Evolutionary conservation across 2,329 filamentous ascomycete species (phyloP), one percentile per base, ranked within the genome.

Genomic region (Claviceps maximensis): DNA sequence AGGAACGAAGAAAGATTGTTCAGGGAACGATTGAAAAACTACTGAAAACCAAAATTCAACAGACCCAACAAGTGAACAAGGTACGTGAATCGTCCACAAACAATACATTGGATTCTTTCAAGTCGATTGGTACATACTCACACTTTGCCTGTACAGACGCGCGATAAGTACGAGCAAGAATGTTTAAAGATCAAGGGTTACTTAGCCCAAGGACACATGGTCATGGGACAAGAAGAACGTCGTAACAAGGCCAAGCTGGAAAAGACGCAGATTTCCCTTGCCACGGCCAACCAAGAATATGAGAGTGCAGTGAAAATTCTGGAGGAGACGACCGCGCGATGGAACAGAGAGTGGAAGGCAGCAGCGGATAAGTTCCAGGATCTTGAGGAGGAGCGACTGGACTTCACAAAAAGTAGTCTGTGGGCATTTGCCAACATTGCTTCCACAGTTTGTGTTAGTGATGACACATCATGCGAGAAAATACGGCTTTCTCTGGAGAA

Each of bases 341-440:
- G 93, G 93, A 98, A 98, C 65, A 80, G 91, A 62, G 93, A 98
- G 67, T 98, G 93, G 93, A 98, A 97, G 70, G 83, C 87, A 21
- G 93, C 91, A 1, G 95, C 93, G 62, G 94, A 94, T 76, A 98
- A 97, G 74, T 98, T 98, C 69, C 94, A 98, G 73, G 94, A 98
- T 63, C 80, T 98, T 13, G 93, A 98, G 70, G 94, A 98, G 68
- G 93, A 98, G 70, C 80, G 93, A 45, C 78, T 98, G 41, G 93
- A 98, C 69, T 98, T 95, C 65, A 90, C 89, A 59, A 98, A 97
- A 75, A 95, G 87, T 71, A 97, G 93, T 63, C 75, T 98, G 8
- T 98, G 93, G 94, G 91, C 84, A 15, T 98, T 97, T 71, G 91
- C 93, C 53, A 98, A 98, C 67, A 89, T 98, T 61, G 83, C 93